These are phyloP conservation scores for Rubus parviflorus DNA, from an alignment of 306 rosid genomes.

Conservation along the genomic window DNA sequence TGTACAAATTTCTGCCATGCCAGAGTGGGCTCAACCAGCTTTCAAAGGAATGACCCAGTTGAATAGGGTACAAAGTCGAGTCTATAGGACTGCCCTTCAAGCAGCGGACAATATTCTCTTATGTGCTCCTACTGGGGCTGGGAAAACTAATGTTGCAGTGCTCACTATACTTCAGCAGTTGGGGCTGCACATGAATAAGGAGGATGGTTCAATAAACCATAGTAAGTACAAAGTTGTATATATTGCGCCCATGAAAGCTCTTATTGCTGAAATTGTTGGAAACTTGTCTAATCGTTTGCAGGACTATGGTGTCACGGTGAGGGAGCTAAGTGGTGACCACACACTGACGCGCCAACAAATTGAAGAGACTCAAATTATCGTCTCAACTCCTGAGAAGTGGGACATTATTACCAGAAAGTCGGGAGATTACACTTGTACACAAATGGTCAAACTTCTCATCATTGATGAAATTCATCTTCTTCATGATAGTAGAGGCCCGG, in stretches of 20 bases:
- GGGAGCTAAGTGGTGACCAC: conserved; percentile 95
- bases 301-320: conserved; percentile 75
- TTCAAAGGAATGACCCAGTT: conserved; percentile 87
- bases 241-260: conserved; percentile 99
- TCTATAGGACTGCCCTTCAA: conserved; percentile 81
- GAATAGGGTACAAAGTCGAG: conserved; percentile 93
- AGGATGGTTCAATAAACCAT: conserved; percentile 80
- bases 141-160: conserved; percentile 92
- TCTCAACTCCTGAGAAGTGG: conserved; percentile 98
- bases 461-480: conserved; percentile 96
- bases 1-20: conserved; percentile 73
- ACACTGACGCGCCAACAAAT: conserved; percentile 78
- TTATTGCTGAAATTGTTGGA: conserved; percentile 94
- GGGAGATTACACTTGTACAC: conserved; percentile 85
- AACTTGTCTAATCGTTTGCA: conserved; percentile 86
- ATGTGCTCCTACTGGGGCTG: conserved; percentile 98
- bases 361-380: conserved; percentile 93
- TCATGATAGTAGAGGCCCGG: conserved; percentile 95
- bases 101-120: conserved; percentile 69
- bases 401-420: conserved; percentile 93
- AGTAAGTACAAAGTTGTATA: conserved; percentile 77
- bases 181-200: conserved; percentile 61
- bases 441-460: conserved; percentile 80
- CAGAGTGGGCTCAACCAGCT: conserved; percentile 93
- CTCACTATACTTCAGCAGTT: conserved; percentile 89